Evolutionary conservation across 257 asterid genomes (phyloP).

Genomic region (Solanum chaucha): DNA sequence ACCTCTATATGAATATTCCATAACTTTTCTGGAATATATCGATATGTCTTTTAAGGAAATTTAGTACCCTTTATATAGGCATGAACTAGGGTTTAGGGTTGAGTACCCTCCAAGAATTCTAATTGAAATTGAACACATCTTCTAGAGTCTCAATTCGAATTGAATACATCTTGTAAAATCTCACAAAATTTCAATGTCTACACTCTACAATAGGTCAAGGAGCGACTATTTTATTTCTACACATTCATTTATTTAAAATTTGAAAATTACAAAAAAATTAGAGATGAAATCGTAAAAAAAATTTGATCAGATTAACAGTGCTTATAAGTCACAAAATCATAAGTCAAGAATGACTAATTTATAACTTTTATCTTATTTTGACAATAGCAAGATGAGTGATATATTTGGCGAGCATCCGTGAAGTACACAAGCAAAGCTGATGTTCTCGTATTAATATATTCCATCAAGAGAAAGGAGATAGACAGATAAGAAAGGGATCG

Average conservation of each 20-base stretch:
- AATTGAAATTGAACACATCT: too few relatives aligned
- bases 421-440: not conserved
- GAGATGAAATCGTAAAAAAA: not conserved
- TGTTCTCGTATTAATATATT: too few relatives aligned
- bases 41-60: too few relatives aligned
- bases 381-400: not conserved
- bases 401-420: rapidly evolving
- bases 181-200: too few relatives aligned
- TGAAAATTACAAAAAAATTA: not conserved
- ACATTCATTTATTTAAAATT: not conserved
- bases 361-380: not conserved
- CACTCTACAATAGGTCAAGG: not conserved
- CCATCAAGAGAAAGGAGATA: not conserved
- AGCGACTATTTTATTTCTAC: not conserved
- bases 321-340: not conserved
- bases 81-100: too few relatives aligned
- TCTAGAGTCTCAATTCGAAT: too few relatives aligned
- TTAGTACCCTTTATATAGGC: too few relatives aligned
- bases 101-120: too few relatives aligned
- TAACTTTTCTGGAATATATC: too few relatives aligned
- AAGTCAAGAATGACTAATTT: not conserved
- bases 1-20: too few relatives aligned
- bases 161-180: too few relatives aligned
- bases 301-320: not conserved
- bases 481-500: not conserved